Evolutionary conservation across 2,329 filamentous ascomycete genomes (phyloP).

Genomic region (Xylariaceae sp.): DNA sequence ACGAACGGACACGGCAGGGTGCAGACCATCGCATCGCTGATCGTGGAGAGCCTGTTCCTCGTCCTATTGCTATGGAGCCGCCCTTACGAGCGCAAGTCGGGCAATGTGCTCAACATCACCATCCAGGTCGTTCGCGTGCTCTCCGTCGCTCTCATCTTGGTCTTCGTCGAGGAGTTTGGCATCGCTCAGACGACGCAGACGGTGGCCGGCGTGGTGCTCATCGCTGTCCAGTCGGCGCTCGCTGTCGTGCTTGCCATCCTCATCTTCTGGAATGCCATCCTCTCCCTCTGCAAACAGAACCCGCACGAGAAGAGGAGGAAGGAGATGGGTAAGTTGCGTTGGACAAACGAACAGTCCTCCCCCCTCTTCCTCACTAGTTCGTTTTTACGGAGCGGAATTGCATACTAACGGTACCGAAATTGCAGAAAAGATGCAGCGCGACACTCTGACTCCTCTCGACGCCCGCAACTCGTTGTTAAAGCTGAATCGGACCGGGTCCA

Average conservation of each 20-base stretch:
- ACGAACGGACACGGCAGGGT: slow-evolving; percentile 78
- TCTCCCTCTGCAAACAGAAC: slow-evolving; percentile 80
- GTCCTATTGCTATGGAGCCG: slow-evolving; percentile 74
- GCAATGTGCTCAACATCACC: slow-evolving; percentile 87
- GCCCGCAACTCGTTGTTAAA: slow-evolving; percentile 82
- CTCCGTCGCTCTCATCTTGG: slow-evolving; percentile 80
- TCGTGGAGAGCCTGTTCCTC: slow-evolving; percentile 77
- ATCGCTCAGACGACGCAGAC: slow-evolving; percentile 91
- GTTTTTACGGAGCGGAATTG: background rate
- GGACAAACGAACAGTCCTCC: background rate
- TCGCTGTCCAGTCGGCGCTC: slow-evolving; percentile 81
- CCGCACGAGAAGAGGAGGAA: slow-evolving; percentile 84
- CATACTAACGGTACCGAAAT: slow-evolving; percentile 6
- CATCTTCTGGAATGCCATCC: slow-evolving; percentile 83
- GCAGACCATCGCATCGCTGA: slow-evolving; percentile 73
- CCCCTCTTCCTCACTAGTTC: slow-evolving; percentile 3
- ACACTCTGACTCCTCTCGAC: slow-evolving; percentile 79
- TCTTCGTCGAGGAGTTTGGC: slow-evolving; percentile 91
- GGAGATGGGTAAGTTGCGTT: slow-evolving; percentile 67
- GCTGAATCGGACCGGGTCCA: slow-evolving; percentile 48
- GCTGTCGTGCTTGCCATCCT: slow-evolving; percentile 80
- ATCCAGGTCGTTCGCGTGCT: slow-evolving; percentile 87
- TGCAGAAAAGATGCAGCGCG: slow-evolving; percentile 68
- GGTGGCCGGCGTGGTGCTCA: slow-evolving; percentile 84
- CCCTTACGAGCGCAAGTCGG: slow-evolving; percentile 79